Conservation (phyloP, 805 yeast genomes). For the Cyberlindnera amylophila region DNA sequence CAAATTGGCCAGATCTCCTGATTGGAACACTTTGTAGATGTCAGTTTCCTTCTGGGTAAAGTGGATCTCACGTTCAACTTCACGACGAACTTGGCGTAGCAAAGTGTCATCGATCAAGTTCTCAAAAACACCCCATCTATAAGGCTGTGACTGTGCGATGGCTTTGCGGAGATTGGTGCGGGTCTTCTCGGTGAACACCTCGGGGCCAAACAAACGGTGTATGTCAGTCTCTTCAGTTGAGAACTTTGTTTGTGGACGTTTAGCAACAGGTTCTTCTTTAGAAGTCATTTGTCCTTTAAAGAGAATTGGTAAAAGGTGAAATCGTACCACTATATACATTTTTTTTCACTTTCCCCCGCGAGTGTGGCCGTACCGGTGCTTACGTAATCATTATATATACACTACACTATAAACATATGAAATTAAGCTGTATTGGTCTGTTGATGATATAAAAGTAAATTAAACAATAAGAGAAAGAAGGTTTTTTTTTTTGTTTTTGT, state of each 20-base stretch:
- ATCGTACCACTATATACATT: too few species aligned
- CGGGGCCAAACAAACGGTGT: conserved; percentile 40
- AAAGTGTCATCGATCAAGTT: conserved; percentile 73
- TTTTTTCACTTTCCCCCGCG: too few species aligned
- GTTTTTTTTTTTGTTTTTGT: too few species aligned
- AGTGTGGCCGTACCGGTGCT: too few species aligned
- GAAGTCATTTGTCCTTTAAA: too few species aligned
- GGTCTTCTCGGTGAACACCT: conserved; percentile 44
- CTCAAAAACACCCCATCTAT: conserved; percentile 82
- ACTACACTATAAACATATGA: too few species aligned
- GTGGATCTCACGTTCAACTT: conserved; percentile 76
- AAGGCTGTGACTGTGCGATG: conserved; percentile 66
- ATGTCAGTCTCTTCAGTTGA: conserved; percentile 29
- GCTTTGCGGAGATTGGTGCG: conserved; percentile 36
- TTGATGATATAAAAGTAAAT: too few species aligned
- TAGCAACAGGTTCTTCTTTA: conserved; percentile 7
- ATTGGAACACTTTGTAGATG: conserved; percentile 87
- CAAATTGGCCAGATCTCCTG: conserved; percentile 87
- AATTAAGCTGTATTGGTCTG: too few species aligned
- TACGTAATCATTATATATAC: too few species aligned
- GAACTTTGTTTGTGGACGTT: conserved; percentile 14
- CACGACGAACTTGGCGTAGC: conserved; percentile 75
- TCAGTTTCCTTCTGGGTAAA: conserved; percentile 97
- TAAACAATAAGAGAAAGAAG: too few species aligned
- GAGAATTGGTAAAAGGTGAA: too few species aligned